phyloP scores from a whole-genome alignment of 306 rosid species.

The Hippophae rhamnoides region DNA sequence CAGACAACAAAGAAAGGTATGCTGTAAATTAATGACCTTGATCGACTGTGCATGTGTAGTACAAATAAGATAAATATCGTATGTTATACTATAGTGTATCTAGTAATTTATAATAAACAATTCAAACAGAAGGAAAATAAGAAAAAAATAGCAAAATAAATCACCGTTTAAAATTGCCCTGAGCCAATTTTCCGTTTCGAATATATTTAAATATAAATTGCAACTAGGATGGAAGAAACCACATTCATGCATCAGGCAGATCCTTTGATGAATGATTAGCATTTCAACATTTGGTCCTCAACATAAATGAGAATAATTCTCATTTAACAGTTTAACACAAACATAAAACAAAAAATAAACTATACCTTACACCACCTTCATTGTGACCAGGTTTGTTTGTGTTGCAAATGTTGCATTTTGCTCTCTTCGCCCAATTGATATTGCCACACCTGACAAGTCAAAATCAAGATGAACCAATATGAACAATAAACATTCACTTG shows the following conservation, averaged over 20 bases:
- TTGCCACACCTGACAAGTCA: constrained; percentile 74
- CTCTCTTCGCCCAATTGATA: constrained; percentile 97
- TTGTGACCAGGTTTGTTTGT: constrained; percentile 89
- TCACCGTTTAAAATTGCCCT: no score
- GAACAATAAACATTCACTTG: neutral
- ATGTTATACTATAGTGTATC: neutral
- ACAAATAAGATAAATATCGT: neutral
- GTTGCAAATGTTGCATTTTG: constrained; percentile 94
- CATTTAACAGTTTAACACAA: constrained; percentile 5
- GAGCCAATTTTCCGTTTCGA: neutral
- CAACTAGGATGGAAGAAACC: neutral
- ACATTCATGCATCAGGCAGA: neutral
- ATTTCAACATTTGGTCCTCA: no score
- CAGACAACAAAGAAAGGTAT: no score
- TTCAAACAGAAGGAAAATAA: no score
- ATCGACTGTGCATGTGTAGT: neutral
- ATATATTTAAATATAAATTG: neutral
- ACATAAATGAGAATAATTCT: neutral
- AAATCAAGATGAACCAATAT: constrained; percentile 12
- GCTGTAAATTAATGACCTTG: no score
- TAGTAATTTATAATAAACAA: neutral
- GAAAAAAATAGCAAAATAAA: neutral
- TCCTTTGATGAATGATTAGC: neutral
- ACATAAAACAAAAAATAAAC: constrained; percentile 13
- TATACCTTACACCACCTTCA: constrained; percentile 97